Percentiles rank a stretch among this genome's conserved stretches.
These are phyloP conservation scores for Rhizopus arrhizus DNA, from an alignment of 371 early-diverging fungal species.

Conservation along the genomic window DNA sequence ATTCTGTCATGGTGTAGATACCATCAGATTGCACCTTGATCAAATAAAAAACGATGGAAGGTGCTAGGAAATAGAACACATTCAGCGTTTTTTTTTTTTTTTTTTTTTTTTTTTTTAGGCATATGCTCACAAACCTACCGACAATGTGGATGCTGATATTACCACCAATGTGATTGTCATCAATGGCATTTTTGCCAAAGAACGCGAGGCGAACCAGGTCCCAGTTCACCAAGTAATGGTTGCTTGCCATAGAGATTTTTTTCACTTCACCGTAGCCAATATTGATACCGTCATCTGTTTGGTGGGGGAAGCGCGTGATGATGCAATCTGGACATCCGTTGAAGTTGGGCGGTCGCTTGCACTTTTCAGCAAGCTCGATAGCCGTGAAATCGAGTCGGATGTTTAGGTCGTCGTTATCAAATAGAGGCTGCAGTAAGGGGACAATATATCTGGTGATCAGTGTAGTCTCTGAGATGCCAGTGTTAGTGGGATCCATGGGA, in stretches of 20 bases:
- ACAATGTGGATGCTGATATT: conserved; percentile 23
- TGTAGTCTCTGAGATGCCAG: conserved; percentile 19
- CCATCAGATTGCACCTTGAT: conserved; percentile 32
- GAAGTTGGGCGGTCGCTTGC: conserved; percentile 15
- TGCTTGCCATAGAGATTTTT: conserved; percentile 18
- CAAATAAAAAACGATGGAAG: conserved; percentile 28
- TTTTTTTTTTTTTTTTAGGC: conserved; percentile 12
- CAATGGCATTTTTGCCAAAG: conserved; percentile 26
- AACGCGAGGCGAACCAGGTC: conserved; percentile 29
- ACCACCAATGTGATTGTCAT: conserved; percentile 16
- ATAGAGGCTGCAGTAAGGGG: conserved; percentile 22
- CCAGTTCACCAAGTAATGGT: conserved; percentile 32
- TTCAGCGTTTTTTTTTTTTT: conserved; percentile 10
- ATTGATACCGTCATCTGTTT: conserved; percentile 25
- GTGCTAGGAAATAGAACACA: conserved; percentile 24
- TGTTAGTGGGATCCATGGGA: conserved; percentile 27
- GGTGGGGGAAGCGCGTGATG: conserved; percentile 22
- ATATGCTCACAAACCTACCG: conserved; percentile 23
- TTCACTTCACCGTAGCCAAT: conserved; percentile 29
- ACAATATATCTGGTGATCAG: conserved; percentile 28
- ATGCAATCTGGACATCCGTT: conserved; percentile 30
- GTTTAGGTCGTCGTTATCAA: conserved; percentile 27
- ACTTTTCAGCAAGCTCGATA: conserved; percentile 24
- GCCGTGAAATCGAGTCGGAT: conserved; percentile 21
- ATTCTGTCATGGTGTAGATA: conserved; percentile 31